Base-by-base conservation (phyloP, 495 filamentous ascomycete species). In the Daldinia loculata region DNA sequence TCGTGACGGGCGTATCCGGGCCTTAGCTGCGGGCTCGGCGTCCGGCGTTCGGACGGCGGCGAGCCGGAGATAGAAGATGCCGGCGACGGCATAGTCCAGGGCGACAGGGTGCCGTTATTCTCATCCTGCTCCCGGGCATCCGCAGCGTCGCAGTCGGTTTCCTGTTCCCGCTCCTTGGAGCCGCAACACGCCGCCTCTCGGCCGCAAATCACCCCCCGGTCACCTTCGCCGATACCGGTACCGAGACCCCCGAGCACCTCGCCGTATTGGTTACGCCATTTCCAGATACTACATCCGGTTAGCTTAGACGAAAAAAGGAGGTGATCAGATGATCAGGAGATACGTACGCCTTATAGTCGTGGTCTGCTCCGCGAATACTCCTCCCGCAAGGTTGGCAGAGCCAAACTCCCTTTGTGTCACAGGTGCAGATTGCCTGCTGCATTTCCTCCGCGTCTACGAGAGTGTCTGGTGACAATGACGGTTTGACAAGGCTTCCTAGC, bases 181-280 rank as follows among this genome's bases (percentile, higher is more conserved):
- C 89, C 92, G 30, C 91, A 86, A 79, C 94, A 97, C 6, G 80
- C 74, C 14, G 81, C 81, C 30, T 88, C 90, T 17, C 91, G 87
- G 0, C 92, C 93, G 76, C 94, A 97, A 70, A 91, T 88, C 3
- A 96, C 92, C 43, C 94, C 93, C 67, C 94, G 90, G 74, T 92
- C 88, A 61, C 93, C 94, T 74, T 96, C 93, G 45, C 93, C 92
- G 53, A 95, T 94, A 15, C 94, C 94, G 2, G 91, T 93, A 3
- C 93, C 93, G 0, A 96, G 80, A 0, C 92, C 92, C 38, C 93
- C 92, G 0, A 93, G 90, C 32, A 88, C 89, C 19, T 89, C 89
- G 52, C 89, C 89, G 80, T 96, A 97, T n/a, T 91, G 87, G 24
- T 88, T 93, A 19, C 94, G 90, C 93, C 94, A 97, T 22, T 83